Evolutionary conservation across 768 basidiomycete species (phyloP).

Genomic region (Phylloporus arenicola): DNA sequence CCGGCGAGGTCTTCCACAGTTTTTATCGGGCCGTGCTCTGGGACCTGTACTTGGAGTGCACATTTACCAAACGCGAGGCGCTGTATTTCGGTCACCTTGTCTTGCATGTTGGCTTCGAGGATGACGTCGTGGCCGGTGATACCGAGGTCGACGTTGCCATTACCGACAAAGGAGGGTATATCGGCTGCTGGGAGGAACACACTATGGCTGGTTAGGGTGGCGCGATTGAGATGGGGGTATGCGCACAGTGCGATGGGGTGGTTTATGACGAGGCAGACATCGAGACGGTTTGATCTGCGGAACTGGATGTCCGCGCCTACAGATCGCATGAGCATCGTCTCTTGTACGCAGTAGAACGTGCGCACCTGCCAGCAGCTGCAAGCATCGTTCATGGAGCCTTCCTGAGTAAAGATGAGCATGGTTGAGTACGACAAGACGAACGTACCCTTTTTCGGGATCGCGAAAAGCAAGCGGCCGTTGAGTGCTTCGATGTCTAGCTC

Average conservation of each 20-base stretch:
- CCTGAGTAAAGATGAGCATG: constrained; percentile 40
- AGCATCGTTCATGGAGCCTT: constrained; percentile 84
- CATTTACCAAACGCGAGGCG: constrained; percentile 93
- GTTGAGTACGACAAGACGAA: neutral
- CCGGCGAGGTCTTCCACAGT: constrained; percentile 78
- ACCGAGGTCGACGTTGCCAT: constrained; percentile 93
- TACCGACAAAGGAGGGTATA: constrained; percentile 97
- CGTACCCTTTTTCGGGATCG: constrained; percentile 95
- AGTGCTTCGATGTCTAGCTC: constrained; percentile 64
- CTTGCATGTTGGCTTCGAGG: constrained; percentile 80
- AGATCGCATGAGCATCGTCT: neutral
- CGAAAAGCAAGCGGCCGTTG: constrained; percentile 83
- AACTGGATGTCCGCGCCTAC: constrained; percentile 95
- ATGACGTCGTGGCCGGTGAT: constrained; percentile 99
- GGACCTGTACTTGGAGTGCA: constrained; percentile 84
- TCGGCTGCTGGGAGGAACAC: constrained; percentile 96
- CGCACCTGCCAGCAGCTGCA: constrained; percentile 78
- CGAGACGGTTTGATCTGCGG: constrained; percentile 77
- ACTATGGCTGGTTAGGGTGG: constrained; percentile 34
- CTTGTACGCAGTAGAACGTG: neutral
- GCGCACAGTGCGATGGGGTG: constrained; percentile 86
- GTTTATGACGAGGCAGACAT: constrained; percentile 91
- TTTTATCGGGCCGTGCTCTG: constrained; percentile 65
- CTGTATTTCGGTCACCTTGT: constrained; percentile 70
- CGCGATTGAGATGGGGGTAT: neutral